Evolutionary conservation across 2,329 filamentous ascomycete species (phyloP).

Genomic region (Pyrenochaeta sp.): DNA sequence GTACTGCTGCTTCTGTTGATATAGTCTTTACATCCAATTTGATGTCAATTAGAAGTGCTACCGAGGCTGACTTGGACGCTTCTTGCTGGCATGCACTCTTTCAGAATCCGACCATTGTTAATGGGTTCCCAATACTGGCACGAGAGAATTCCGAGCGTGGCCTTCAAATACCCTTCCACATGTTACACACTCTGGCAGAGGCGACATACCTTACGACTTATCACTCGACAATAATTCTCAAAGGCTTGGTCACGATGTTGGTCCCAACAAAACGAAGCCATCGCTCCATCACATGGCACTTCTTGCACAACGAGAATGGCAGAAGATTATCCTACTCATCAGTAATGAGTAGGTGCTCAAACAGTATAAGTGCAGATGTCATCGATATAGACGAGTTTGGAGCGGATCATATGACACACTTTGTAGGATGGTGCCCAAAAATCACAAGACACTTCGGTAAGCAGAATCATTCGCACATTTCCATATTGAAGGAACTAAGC

Average conservation of each 20-base stretch:
- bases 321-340: constrained; percentile 3
- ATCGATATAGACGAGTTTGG: neutral
- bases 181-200: constrained; percentile 5
- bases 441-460: constrained; percentile 4
- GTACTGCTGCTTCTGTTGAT: neutral
- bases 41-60: too few species aligned
- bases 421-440: constrained; percentile 4
- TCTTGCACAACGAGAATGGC: constrained; percentile 3
- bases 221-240: constrained; percentile 1
- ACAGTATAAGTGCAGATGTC: neutral
- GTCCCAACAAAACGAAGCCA: neutral
- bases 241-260: constrained; percentile 6
- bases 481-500: neutral
- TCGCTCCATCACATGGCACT: constrained; percentile 6
- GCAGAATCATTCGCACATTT: neutral
- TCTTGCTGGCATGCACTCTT: constrained; percentile 12
- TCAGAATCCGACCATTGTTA: constrained; percentile 2
- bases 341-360: neutral
- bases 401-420: neutral
- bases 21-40: neutral
- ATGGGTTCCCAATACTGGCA: constrained; percentile 6
- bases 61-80: too few species aligned
- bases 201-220: constrained; percentile 1
- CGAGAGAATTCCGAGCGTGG: constrained; percentile 3
- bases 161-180: constrained; percentile 4